These are phyloP conservation scores for Paratinospora sagittata DNA, from an alignment of 164 flowering plant species.

Conservation along the genomic window DNA sequence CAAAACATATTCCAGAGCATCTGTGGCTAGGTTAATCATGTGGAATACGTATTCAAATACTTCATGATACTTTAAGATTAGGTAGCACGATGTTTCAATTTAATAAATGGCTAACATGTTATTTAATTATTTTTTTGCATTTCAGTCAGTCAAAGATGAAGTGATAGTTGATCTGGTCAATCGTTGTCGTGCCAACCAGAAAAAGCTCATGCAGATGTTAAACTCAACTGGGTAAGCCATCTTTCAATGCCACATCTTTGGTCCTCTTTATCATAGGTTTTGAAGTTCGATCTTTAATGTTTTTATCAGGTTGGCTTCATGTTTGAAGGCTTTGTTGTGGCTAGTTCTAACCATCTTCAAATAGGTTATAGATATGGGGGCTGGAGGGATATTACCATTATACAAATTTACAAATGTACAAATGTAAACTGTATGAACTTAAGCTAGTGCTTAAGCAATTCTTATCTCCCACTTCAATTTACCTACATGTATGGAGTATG, in stretches of 20 bases:
- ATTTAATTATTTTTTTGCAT: not conserved
- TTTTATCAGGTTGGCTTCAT: not conserved
- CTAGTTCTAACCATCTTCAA: not conserved
- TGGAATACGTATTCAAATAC: no score
- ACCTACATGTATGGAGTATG: no score
- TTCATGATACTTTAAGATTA: no score
- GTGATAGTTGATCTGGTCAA: conserved; percentile 78
- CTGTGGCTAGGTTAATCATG: no score
- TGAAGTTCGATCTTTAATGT: not conserved
- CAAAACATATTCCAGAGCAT: no score
- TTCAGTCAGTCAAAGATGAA: conserved; percentile 82
- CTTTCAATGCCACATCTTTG: not conserved
- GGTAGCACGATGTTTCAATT: no score
- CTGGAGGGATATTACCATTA: no score
- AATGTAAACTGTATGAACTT: no score
- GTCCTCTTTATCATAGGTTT: not conserved
- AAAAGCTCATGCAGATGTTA: conserved; percentile 74
- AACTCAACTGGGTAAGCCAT: conserved; percentile 61
- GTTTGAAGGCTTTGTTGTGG: not conserved
- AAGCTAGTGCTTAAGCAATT: no score
- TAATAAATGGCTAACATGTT: no score
- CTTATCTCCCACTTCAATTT: no score
- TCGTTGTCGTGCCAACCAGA: conserved; percentile 78
- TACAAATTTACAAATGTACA: no score
- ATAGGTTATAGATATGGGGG: not conserved